These are phyloP conservation scores for Boletus chippewaensis DNA, from an alignment of 1,284 basidiomycete genomes.

Conservation along the genomic window DNA sequence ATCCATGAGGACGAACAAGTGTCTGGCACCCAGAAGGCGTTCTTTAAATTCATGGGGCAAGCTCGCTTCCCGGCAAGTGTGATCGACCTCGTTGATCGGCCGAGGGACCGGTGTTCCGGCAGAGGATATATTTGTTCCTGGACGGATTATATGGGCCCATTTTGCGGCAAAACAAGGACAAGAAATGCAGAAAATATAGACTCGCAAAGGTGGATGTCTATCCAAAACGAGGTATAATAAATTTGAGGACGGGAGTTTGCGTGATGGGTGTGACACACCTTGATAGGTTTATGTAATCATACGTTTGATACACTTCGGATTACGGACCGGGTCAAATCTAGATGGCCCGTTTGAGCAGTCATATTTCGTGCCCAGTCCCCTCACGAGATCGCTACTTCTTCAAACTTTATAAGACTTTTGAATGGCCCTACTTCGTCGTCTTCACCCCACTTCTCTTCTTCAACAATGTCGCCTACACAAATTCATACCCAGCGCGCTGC, in stretches of 20 bases:
- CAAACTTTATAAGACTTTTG: conserved; percentile 32
- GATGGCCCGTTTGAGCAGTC: conserved; percentile 21
- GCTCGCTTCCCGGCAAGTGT: conserved; percentile 2
- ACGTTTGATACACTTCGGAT: conserved; percentile 23
- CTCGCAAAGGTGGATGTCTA: conserved; percentile 7
- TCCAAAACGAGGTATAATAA: conserved; percentile 26
- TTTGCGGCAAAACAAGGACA: conserved; percentile 5
- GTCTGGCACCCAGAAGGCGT: conserved; percentile 9
- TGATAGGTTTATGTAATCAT: conserved; percentile 30
- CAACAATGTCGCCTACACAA: conserved; percentile 54
- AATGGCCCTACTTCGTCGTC: conserved; percentile 25
- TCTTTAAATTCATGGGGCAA: conserved; percentile 23
- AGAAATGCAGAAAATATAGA: conserved; percentile 10
- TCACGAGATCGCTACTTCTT: conserved; percentile 29
- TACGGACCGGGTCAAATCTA: conserved; percentile 27
- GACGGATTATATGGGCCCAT: background rate
- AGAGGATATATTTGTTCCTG: conserved; percentile 7
- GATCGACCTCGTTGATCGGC: conserved; percentile 31
- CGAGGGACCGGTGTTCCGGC: conserved; percentile 25
- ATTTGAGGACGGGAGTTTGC: conserved; percentile 21
- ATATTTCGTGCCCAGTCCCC: conserved; percentile 26
- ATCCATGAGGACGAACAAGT: conserved; percentile 32
- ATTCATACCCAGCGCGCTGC: conserved; percentile 53
- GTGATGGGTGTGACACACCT: conserved; percentile 24
- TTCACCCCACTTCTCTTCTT: conserved; percentile 19